These are phyloP conservation scores for Aspergillus pseudotamarii DNA, from an alignment of 2,329 filamentous ascomycete genomes.

Conservation along the genomic window DNA sequence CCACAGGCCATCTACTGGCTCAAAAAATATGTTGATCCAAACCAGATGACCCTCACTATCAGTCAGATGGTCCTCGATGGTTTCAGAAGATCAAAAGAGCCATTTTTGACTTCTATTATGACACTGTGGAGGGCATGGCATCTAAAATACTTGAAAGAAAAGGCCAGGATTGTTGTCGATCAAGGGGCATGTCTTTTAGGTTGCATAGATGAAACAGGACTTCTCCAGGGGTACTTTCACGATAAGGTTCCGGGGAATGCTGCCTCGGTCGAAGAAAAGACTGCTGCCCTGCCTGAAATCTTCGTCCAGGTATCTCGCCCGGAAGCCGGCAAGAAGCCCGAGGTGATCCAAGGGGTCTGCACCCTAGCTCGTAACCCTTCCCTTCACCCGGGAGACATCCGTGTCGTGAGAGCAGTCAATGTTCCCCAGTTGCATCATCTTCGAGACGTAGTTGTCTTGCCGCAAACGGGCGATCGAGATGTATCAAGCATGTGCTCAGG, in stretches of 20 bases:
- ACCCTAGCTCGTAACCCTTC: conserved; percentile 90
- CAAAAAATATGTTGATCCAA: conserved; percentile 78
- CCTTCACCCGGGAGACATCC: conserved; percentile 87
- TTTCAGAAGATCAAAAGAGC: conserved; percentile 74
- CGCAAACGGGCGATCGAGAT: conserved; percentile 78
- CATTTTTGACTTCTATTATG: conserved; percentile 78
- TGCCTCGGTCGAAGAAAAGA: conserved; percentile 45
- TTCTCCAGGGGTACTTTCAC: conserved; percentile 71
- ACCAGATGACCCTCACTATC: conserved; percentile 74
- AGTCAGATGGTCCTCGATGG: conserved; percentile 77
- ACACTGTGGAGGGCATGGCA: conserved; percentile 87
- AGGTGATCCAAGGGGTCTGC: conserved; percentile 74
- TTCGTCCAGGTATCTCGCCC: conserved; percentile 78
- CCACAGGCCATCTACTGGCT: conserved; percentile 68
- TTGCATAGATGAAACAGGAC: conserved; percentile 81
- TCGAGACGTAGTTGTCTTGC: conserved; percentile 84
- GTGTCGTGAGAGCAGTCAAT: conserved; percentile 83
- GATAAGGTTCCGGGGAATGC: conserved; percentile 40
- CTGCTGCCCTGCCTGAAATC: conserved; percentile 72
- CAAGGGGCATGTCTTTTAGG: conserved; percentile 86
- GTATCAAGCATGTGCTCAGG: conserved; percentile 94
- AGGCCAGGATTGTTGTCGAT: conserved; percentile 80
- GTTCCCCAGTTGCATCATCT: conserved; percentile 72
- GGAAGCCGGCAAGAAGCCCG: conserved; percentile 57
- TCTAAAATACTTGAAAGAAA: conserved; percentile 88